Evolutionary conservation across 306 rosid species (phyloP), one percentile per base, ranked within the genome.

Genomic region (Citrullus mucosospermus): DNA sequence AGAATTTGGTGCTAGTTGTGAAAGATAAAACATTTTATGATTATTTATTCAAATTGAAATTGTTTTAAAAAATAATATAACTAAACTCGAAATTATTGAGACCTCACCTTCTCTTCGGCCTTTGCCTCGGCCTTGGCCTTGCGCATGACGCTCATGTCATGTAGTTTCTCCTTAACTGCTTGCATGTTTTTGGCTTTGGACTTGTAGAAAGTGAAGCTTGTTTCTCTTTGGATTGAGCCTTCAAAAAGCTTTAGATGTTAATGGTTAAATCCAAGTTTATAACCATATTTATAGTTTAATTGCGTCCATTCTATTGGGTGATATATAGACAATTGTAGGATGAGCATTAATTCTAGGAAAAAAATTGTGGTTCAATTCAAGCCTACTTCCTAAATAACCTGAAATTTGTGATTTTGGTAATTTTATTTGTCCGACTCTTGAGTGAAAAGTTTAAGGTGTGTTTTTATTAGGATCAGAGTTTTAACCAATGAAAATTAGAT

Each of bases 91-190:
- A 1, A 8, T 48, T 6, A 32, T 55, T 2, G 5, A 16, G 62
- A 13, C 1, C 10, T 81, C 56, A 88, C 95, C 95, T 85, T 85
- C 77, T 93, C 96, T 84, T 91, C 90, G 0, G 96, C 95, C 89
- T 25, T 89, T 59, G 89, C 85, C 54, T 93, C 91, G 3, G 83
- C 86, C 89, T 83, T 89, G 85, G 43, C 90, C 85, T 88, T 87
- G 6, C 89, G 91, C 87, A 87, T 48, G 81, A 78, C 83, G 62
- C 73, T 83, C 80, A 89, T 84, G 73, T 85, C 92, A 1, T 80
- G 81, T 1, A 89, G 30, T 80, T 91, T 93, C 1, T 93, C 96
- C 84, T 83, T 91, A 34, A 91, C 84, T 54, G 92, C 91, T 87
- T 91, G 96, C 98, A 93, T 93, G 46, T 67, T 83, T 20, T 15